These are phyloP conservation scores for Trifolium repens DNA, from an alignment of 306 rosid species.

Conservation along the genomic window DNA sequence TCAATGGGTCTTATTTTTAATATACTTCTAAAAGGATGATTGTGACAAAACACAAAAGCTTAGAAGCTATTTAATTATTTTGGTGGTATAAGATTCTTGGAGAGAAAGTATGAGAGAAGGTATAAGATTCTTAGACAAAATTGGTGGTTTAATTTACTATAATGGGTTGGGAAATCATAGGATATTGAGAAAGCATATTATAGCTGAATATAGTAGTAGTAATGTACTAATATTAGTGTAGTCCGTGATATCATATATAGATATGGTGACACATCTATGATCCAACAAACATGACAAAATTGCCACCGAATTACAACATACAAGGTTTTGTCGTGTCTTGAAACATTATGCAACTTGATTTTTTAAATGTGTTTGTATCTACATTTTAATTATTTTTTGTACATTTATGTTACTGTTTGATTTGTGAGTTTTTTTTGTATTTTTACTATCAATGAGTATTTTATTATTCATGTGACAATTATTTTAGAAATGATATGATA, in stretches of 20 bases:
- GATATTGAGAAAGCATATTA: conserved; percentile 16
- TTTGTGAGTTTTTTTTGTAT: conserved; percentile 39
- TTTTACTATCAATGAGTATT: conserved; percentile 29
- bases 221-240: conserved; percentile 24
- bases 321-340: conserved; percentile 58
- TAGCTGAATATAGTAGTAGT: conserved; percentile 36
- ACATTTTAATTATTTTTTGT: conserved; percentile 18
- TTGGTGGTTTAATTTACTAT: conserved; percentile 24
- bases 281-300: conserved; percentile 43
- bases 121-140: conserved; percentile 9
- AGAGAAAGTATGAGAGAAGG: not conserved
- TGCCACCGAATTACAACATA: conserved; percentile 50
- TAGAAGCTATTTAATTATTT: too few species aligned
- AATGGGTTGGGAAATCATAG: conserved; percentile 28
- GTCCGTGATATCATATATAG: conserved; percentile 50
- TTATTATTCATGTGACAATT: conserved; percentile 26
- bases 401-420: conserved; percentile 17
- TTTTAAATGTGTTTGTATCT: not conserved
- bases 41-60: not conserved
- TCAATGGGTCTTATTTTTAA: not conserved
- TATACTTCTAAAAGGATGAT: not conserved
- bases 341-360: conserved; percentile 38
- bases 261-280: not conserved
- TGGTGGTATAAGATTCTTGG: not conserved
- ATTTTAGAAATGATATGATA: conserved; percentile 23